A percentile compares a stretch with the other conserved stretches of the same genome.
Evolutionary conservation across 2,329 filamentous ascomycete genomes (phyloP).

Genomic region (Venturia effusa): DNA sequence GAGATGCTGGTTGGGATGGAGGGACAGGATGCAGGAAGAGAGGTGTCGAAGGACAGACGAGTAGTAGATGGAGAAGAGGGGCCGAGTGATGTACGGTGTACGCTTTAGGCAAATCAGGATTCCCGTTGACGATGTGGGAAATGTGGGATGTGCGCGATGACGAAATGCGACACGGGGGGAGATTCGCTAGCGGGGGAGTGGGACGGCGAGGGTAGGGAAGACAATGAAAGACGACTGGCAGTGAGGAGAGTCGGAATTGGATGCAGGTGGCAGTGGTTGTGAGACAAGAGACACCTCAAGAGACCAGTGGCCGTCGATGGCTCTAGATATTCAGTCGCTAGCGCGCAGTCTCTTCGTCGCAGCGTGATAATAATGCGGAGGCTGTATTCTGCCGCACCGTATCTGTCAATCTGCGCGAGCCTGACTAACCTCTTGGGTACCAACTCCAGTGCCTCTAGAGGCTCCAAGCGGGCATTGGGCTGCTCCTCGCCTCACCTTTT

Average conservation of each 20-base stretch:
- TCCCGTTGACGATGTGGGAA: neutral
- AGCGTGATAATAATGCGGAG: neutral
- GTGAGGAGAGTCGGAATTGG: neutral
- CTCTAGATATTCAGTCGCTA: neutral
- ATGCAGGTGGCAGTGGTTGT: neutral
- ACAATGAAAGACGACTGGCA: neutral
- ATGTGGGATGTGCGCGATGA: constrained; percentile 3
- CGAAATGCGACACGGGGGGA: neutral
- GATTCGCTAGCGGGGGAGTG: neutral
- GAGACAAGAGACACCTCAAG: no score
- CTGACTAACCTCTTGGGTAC: neutral
- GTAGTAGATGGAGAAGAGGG: neutral
- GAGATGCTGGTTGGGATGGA: neutral
- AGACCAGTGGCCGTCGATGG: neutral
- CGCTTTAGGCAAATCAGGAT: neutral
- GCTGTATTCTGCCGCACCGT: neutral
- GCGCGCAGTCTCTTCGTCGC: neutral
- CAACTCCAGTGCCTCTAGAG: neutral
- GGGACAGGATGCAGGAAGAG: neutral
- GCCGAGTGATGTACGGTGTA: neutral
- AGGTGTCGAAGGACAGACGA: no score
- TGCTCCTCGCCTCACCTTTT: constrained; percentile 1
- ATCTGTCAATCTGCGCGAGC: neutral
- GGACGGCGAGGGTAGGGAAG: neutral
- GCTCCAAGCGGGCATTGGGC: neutral